Percentiles rank a stretch among this genome's conserved stretches.
Conservation (phyloP, 2,329 filamentous ascomycete genomes). For the Penicillium sp. region DNA sequence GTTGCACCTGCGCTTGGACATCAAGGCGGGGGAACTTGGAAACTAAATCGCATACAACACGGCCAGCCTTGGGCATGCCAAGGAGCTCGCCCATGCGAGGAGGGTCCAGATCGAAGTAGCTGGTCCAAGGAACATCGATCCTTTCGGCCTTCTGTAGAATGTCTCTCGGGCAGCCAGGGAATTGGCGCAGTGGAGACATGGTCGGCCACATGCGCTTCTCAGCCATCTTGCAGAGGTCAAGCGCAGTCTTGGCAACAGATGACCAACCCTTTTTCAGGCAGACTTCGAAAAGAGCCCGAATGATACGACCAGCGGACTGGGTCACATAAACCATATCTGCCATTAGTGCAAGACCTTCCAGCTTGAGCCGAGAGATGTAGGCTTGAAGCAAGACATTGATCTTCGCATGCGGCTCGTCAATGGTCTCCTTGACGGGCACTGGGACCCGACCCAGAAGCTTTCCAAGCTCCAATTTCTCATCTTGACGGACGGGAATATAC, state of each 20-base stretch:
- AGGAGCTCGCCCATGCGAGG: constrained; percentile 93
- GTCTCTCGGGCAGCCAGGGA: constrained; percentile 72
- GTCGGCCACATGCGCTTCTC: constrained; percentile 99
- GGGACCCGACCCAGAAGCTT: constrained; percentile 86
- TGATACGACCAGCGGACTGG: constrained; percentile 91
- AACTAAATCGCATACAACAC: constrained; percentile 76
- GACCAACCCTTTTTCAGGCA: constrained; percentile 96
- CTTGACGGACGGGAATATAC: constrained; percentile 94
- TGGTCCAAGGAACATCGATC: constrained; percentile 88
- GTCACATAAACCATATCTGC: constrained; percentile 98
- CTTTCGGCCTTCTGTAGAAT: constrained; percentile 88
- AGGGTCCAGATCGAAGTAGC: constrained; percentile 92
- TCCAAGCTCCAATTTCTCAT: constrained; percentile 93
- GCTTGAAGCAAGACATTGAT: constrained; percentile 97
- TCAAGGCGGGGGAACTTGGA: constrained; percentile 90
- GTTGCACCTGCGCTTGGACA: constrained; percentile 87
- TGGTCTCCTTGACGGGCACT: constrained; percentile 93
- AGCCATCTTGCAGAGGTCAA: constrained; percentile 97
- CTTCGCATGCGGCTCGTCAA: constrained; percentile 94
- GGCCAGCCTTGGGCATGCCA: constrained; percentile 81
- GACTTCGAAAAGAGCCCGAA: constrained; percentile 94
- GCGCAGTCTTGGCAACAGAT: constrained; percentile 80
- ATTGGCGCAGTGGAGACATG: constrained; percentile 92
- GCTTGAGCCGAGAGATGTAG: constrained; percentile 88
- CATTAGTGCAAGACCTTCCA: constrained; percentile 93